Evolutionary conservation across 371 early-diverging fungal genomes (phyloP), one percentile per base, ranked within the genome.

Genomic region (Mortierella sp.): DNA sequence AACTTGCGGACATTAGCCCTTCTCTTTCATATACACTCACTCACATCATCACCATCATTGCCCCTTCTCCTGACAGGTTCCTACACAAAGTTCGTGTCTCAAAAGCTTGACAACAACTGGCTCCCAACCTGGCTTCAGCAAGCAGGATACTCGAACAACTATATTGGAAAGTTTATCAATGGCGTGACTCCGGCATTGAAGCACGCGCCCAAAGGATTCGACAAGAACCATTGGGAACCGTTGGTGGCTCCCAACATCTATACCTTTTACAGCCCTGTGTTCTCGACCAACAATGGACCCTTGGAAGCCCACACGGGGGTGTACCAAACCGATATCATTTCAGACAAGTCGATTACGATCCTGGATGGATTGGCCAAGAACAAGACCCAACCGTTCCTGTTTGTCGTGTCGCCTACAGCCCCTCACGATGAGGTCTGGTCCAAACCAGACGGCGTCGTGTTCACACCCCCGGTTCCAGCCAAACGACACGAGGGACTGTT

Each of bases 91-190:
- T 87, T 85, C 49, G 82, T 81, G 31, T 58, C 57, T 6, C 73
- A 83, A 21, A 71, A 79, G 12, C 63, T 86, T 0, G 86, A 86
- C 29, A 70, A 84, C 37, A 74, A 81, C 58, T 84, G 83, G 70
- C 69, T 87, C 29, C 78, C 78, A 3, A 51, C 58, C 19, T 78
- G 78, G 78, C 59, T 78, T 3, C 64, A 78, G 37, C 27, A 73
- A 52, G 83, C 85, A 25, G 89, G 89, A 5, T 90, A 90, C 51
- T 76, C 80, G 28, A 90, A 86, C 40, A 81, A 88, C 59, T 89
- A 86, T 48, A 86, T 86, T 51, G 90, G 90, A 29, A 90, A 90
- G 52, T 81, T 90, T 16, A 85, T 90, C 80, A 87, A 87, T 59
- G 85, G 85, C 19, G 78, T 81, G 47, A 59, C 73, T 13, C 60